Base-by-base conservation (phyloP, 331 rosid species). In the Dryas integrifolia region DNA sequence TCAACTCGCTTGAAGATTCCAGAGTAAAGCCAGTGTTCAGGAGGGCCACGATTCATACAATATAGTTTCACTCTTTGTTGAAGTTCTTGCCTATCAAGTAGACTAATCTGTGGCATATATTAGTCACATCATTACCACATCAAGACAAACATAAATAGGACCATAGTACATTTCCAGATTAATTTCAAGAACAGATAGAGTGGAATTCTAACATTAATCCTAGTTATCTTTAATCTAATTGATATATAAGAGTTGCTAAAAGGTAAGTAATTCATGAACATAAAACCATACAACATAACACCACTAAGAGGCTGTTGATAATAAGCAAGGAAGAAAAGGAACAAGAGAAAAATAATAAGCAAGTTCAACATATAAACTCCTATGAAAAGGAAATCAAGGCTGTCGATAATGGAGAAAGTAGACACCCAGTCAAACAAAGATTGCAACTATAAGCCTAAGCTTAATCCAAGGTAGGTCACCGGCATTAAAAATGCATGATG, bases 31-130 rank as follows among this genome's bases (percentile, higher is more conserved):
- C 99, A 95, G 76, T 95, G 99, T 77, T 95, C 99, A 50, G 90
- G 89, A 59, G 78, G 63, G 4, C 85, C 96, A 47, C 89, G 92
- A 78, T 84, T 84, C 60, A 74, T 38, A 74, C 85, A 78, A 65
- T 86, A 89, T 53, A 66, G 79, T 64, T 86, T 89, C 70, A 89
- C 85, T 83, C 96, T 86, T 72, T 88, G 96, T 79, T 87, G 99
- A 80, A 92, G 93, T 86, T 95, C 99, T 89, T 69, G 96, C 82
- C 93, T 83, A 74, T 95, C 99, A 75, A 91, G 96, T 76, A 95
- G 88, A 86, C 87, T 92, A 66, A 89, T 84, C 99, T 95, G 96
- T 84, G 73, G 59, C 64, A 61, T 44, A 72, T 55, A 35, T 69
- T 39, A 56, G 16, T 68, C 58, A 69, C 56, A 72, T 60, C 57